Conservation (phyloP, 1,284 basidiomycete species). For the Xerocomus nothofagi region DNA sequence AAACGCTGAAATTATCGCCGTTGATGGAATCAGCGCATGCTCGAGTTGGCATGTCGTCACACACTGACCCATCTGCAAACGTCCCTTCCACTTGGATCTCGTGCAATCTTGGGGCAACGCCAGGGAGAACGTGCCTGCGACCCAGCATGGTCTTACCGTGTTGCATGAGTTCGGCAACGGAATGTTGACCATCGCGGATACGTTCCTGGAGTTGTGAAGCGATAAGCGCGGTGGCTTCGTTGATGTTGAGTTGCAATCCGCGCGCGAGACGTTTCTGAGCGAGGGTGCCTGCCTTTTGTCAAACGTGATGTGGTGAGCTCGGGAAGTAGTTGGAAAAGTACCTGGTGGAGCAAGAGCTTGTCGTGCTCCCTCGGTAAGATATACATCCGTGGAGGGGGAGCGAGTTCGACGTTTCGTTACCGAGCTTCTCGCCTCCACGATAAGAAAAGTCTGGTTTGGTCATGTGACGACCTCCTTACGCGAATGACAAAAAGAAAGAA, state of each 20-base stretch:
- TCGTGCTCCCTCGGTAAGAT: constrained; percentile 51
- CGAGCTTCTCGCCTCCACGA: not conserved
- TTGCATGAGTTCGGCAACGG: constrained; percentile 90
- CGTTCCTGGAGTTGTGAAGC: constrained; percentile 90
- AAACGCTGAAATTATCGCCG: constrained; percentile 53
- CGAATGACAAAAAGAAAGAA: constrained; percentile 1
- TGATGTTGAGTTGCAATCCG: constrained; percentile 82
- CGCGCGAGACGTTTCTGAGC: constrained; percentile 95
- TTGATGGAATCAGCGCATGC: not conserved
- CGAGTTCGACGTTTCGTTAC: not conserved
- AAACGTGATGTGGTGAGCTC: not conserved
- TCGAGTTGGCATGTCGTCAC: not conserved
- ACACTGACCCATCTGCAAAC: constrained; percentile 74
- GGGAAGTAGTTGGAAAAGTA: constrained; percentile 25
- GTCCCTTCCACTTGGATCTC: constrained; percentile 94
- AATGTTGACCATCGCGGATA: constrained; percentile 91
- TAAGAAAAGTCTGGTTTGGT: constrained; percentile 9
- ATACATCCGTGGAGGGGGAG: constrained; percentile 37
- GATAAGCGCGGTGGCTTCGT: constrained; percentile 90
- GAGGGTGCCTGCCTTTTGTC: constrained; percentile 71
- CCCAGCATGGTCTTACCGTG: constrained; percentile 89
- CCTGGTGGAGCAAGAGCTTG: constrained; percentile 56
- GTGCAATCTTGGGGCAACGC: constrained; percentile 65
- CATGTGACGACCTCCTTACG: constrained; percentile 18
- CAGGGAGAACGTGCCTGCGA: constrained; percentile 85